Percentiles rank a stretch among this genome's conserved stretches.
These are phyloP conservation scores for Hymenoscyphus fructigenus DNA, from an alignment of 2,329 filamentous ascomycete genomes.

Conservation along the genomic window DNA sequence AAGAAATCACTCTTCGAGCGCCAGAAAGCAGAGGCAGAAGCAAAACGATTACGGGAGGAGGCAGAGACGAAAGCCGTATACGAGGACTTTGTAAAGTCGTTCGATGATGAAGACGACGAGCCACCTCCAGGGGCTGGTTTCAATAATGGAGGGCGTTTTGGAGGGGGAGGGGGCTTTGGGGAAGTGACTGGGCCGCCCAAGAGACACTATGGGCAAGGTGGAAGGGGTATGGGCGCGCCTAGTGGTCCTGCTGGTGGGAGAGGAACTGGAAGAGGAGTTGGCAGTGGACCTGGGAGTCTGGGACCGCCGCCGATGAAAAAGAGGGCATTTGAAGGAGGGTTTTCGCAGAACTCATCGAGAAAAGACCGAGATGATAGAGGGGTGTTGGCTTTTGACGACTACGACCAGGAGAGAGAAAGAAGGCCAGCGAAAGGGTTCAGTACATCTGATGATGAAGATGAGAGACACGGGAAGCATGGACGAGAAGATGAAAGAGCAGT, in stretches of 20 bases:
- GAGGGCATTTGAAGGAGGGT: constrained; percentile 46
- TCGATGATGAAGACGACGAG: constrained; percentile 56
- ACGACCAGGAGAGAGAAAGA: constrained; percentile 28
- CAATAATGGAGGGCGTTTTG: constrained; percentile 25
- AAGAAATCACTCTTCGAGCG: constrained; percentile 88
- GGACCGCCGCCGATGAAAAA: constrained; percentile 56
- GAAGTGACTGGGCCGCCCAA: constrained; percentile 43
- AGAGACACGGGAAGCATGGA: constrained; percentile 36
- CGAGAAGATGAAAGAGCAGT: constrained; percentile 55
- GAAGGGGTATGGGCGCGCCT: constrained; percentile 39
- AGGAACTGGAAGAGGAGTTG: constrained; percentile 42
- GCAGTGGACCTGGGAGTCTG: constrained; percentile 61
- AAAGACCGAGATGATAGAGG: constrained; percentile 30
- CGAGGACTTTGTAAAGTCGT: constrained; percentile 82
- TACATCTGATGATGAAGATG: constrained; percentile 43
- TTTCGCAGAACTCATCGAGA: constrained; percentile 37
- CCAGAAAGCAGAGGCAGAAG: constrained; percentile 85
- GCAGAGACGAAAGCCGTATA: constrained; percentile 86
- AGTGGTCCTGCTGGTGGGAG: constrained; percentile 31
- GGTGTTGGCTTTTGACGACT: constrained; percentile 36
- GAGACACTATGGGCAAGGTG: constrained; percentile 59
- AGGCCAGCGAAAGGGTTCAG: constrained; percentile 29
- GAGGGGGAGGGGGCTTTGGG: constrained; percentile 19
- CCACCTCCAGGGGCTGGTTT: constrained; percentile 21
- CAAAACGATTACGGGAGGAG: constrained; percentile 79